Evolutionary conservation across 176 grass and related monocot genomes (phyloP), one percentile per base, ranked within the genome.

Genomic region (Oryza longistaminata): DNA sequence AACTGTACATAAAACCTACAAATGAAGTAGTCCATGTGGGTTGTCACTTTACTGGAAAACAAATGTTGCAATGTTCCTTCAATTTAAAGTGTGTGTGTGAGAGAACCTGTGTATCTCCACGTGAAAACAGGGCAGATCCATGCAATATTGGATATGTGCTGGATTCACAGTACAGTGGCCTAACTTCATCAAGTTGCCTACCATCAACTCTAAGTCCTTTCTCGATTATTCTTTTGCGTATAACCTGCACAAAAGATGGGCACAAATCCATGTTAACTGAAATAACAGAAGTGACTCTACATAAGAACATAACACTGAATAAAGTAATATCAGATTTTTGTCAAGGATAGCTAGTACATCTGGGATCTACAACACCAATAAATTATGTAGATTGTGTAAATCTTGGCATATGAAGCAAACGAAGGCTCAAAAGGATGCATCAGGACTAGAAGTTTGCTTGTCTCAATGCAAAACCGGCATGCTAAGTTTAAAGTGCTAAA

Each of bases 1-100:
- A 91, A 96, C 96, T 78, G 93, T 98, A 85, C 96, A 98, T 65
- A 98, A 83, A 76, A 96, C 96, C 96, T 98, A 80, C 70, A 74
- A 83, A 70, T n/a, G 49, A 64, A 79, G 21, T 77, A 40, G 19
- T 84, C 5, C n/a, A 67, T 37, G 26, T 5, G 13, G 55, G 25
- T 74, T 11, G 70, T n/a, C 33, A 49, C 70, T 71, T 25, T 77
- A 73, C 45, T 52, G 71, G 12, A 77, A 11, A 71, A 37, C 65
- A 19, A 19, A 77, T 8, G 77, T 62, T 44, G 33, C 16, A 29
- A 27, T 66, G 29, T 78, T 53, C 74, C 13, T 84, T 42, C 34
- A 55, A 29, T 53, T 40, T 48, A 40, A 61, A 17, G 64, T 31
- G 16, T 73, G 26, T 73, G 26, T 46, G 15, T 9, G 62, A 26